phyloP scores from a whole-genome alignment of 139 green algal genomes.

The Chlamydomonas sphaeroides region DNA sequence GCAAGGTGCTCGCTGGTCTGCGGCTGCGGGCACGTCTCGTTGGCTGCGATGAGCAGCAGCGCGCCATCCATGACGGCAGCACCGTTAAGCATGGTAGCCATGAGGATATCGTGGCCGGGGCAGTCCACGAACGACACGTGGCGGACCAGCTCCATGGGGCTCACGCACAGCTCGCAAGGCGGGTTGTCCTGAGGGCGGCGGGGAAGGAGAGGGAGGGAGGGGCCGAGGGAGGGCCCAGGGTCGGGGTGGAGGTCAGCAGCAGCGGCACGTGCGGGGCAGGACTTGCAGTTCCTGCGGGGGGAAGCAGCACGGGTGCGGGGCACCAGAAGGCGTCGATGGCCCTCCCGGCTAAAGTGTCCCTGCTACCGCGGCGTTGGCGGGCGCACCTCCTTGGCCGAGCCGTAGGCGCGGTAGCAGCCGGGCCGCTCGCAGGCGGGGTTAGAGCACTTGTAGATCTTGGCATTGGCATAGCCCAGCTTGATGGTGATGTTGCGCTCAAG shows the following conservation, averaged over 20 bases:
- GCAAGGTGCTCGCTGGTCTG: constrained; percentile 98
- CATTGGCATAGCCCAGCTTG: constrained; percentile 97
- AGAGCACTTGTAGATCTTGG: constrained; percentile 98
- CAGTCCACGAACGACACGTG: constrained; percentile 99
- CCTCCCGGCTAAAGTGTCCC: too few species aligned
- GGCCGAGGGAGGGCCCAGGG: background rate
- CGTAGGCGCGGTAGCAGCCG: constrained; percentile 88
- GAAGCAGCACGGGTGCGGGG: too few species aligned
- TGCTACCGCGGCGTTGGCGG: too few species aligned
- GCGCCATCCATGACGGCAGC: constrained; percentile 99
- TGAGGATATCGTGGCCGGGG: constrained; percentile 99
- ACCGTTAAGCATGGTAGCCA: constrained; percentile 99
- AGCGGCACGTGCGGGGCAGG: too few species aligned
- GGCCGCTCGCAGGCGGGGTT: constrained; percentile 86
- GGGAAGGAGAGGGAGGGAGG: background rate
- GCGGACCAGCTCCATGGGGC: constrained; percentile 89
- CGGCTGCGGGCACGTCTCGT: constrained; percentile 98
- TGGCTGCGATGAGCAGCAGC: constrained; percentile 97
- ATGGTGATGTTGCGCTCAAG: constrained; percentile 99
- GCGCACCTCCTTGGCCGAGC: constrained; percentile 90
- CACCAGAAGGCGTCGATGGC: too few species aligned
- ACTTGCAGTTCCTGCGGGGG: too few species aligned
- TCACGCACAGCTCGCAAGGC: constrained; percentile 66
- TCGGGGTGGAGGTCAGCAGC: too few species aligned
- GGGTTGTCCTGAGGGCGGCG: constrained; percentile 43